A percentile compares a stretch with the other conserved stretches of the same genome.
phyloP scores from a whole-genome alignment of 352 stramenopile species.

The Globisporangium spiculum region DNA sequence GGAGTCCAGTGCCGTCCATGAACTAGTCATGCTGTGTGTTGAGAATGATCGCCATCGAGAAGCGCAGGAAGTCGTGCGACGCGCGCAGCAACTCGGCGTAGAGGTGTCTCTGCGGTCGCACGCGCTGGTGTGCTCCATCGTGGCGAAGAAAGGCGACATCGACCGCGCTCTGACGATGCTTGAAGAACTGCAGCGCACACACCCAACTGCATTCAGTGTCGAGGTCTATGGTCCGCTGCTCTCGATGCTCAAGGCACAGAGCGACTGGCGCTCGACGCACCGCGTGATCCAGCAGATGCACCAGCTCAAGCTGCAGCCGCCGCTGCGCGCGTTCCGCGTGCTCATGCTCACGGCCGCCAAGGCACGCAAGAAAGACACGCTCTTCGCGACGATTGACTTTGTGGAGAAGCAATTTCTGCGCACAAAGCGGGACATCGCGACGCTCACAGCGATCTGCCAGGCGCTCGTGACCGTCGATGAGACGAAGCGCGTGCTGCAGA shows the following conservation, averaged over 20 bases:
- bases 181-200: conserved; percentile 24
- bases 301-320: conserved; percentile 37
- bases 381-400: conserved; percentile 48
- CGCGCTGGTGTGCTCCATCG: conserved; percentile 43
- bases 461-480: conserved; percentile 52
- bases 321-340: conserved; percentile 53
- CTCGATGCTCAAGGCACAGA: conserved; percentile 46
- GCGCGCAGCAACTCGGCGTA: conserved; percentile 39
- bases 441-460: conserved; percentile 61
- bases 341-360: conserved; percentile 56
- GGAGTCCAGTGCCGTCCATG: conserved; percentile 24
- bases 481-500: conserved; percentile 34
- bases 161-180: conserved; percentile 45
- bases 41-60: conserved; percentile 47
- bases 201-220: conserved; percentile 19
- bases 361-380: conserved; percentile 38
- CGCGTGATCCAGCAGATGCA: conserved; percentile 66
- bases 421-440: conserved; percentile 37
- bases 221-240: conserved; percentile 53
- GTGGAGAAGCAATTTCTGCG: conserved; percentile 38
- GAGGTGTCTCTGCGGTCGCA: conserved; percentile 28
- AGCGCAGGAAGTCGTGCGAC: conserved; percentile 42
- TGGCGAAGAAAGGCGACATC: conserved; percentile 46
- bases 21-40: conserved; percentile 38
- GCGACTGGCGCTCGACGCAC: conserved; percentile 62